These are phyloP conservation scores for Orbilia ellipsospora DNA, from an alignment of 2,329 filamentous ascomycete species.

Conservation along the genomic window DNA sequence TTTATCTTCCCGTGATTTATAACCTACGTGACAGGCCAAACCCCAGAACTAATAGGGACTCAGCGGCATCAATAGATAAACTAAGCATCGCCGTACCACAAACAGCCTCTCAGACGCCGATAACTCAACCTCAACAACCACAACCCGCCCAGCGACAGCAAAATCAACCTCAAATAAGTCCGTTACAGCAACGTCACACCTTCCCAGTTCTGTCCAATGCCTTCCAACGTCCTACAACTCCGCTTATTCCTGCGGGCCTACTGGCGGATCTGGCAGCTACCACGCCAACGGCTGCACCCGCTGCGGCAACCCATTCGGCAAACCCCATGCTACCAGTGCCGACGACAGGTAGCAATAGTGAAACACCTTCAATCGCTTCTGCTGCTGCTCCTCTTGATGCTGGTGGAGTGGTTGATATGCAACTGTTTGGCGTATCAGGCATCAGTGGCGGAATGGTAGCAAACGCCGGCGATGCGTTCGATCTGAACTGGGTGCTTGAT, in stretches of 20 bases:
- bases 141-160: slow-evolving; percentile 3
- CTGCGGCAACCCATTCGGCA: slow-evolving; percentile 9
- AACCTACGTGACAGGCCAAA: background rate
- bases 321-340: slow-evolving; percentile 52
- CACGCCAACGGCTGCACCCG: slow-evolving; percentile 6
- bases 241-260: slow-evolving; percentile 37
- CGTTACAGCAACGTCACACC: slow-evolving; percentile 35
- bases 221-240: slow-evolving; percentile 43
- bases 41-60: background rate
- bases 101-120: slow-evolving; percentile 10
- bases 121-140: slow-evolving; percentile 28
- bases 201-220: slow-evolving; percentile 52
- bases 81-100: slow-evolving; percentile 27
- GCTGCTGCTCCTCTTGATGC: slow-evolving; percentile 25
- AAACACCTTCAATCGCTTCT: slow-evolving; percentile 40
- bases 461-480: slow-evolving; percentile 34
- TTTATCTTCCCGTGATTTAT: background rate
- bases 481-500: slow-evolving; percentile 51
- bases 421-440: slow-evolving; percentile 40
- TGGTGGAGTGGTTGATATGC: slow-evolving; percentile 35
- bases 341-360: slow-evolving; percentile 46
- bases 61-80: slow-evolving; percentile 39
- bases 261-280: slow-evolving; percentile 22
- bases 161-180: slow-evolving; percentile 15
- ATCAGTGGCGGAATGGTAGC: slow-evolving; percentile 16